These are phyloP conservation scores for Fusarium sp. DNA, from an alignment of 2,329 filamentous ascomycete genomes.

Conservation along the genomic window DNA sequence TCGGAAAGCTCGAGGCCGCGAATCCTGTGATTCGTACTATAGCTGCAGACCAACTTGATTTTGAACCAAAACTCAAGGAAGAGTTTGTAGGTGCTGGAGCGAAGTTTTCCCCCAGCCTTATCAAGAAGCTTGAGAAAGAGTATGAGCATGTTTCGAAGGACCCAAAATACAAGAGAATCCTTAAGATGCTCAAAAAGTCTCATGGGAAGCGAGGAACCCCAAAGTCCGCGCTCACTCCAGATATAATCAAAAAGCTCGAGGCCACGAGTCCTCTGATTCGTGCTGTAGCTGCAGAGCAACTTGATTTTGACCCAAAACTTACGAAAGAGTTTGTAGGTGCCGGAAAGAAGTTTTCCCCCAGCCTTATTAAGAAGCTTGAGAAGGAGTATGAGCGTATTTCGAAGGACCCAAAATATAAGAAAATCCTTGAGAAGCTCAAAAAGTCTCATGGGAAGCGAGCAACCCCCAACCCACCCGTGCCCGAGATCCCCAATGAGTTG, in stretches of 20 bases:
- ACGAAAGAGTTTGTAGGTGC: background rate
- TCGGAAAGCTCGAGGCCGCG: background rate
- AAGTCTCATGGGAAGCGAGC: background rate
- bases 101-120: background rate
- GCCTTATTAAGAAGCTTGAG: background rate
- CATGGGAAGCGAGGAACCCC: background rate
- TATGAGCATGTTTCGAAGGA: background rate
- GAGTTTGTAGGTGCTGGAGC: background rate
- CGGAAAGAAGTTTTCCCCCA: background rate
- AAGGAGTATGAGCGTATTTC: background rate
- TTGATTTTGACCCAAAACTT: background rate
- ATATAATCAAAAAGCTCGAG: background rate
- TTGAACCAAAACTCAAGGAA: background rate
- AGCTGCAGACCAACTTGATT: background rate
- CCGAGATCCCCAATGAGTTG: background rate
- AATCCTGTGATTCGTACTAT: background rate
- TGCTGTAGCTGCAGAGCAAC: background rate
- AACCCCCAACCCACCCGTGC: background rate
- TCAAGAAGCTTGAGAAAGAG: constrained; percentile 2
- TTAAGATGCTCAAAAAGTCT: background rate
- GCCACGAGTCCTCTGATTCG: background rate
- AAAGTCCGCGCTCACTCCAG: background rate
- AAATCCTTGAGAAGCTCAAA: background rate
- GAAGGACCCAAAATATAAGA: background rate
- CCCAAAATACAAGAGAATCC: background rate